These are phyloP conservation scores for Erythrophleum ivorense DNA, from an alignment of 331 rosid genomes.

Conservation along the genomic window DNA sequence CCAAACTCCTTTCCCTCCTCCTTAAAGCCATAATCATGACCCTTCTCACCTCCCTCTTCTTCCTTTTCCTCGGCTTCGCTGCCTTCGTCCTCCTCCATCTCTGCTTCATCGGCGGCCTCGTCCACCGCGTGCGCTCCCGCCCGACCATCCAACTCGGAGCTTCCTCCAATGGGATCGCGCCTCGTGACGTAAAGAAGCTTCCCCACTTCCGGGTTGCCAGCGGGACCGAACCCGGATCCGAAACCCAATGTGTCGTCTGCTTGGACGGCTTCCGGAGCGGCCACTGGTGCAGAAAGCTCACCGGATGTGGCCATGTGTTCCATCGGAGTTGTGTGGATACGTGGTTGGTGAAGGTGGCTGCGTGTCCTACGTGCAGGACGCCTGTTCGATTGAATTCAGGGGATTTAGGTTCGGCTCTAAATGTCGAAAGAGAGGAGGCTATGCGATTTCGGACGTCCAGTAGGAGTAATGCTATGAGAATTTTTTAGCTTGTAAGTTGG, in stretches of 20 bases:
- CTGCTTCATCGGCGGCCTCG: conserved; percentile 62
- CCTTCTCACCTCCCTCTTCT: conserved; percentile 76
- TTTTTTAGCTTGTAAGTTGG: conserved; percentile 46
- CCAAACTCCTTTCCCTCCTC: conserved; percentile 63
- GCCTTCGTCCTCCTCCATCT: conserved; percentile 66
- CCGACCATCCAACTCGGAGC: conserved; percentile 5
- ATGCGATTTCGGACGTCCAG: conserved; percentile 39
- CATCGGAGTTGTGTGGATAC: conserved; percentile 77
- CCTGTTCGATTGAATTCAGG: conserved; percentile 54
- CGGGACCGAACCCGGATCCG: conserved; percentile 37
- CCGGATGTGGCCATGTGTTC: conserved; percentile 68
- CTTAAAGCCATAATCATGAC: conserved; percentile 79
- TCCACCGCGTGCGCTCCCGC: conserved; percentile 66
- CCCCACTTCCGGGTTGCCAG: conserved; percentile 57
- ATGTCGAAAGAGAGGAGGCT: conserved; percentile 35
- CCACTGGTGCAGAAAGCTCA: conserved; percentile 79
- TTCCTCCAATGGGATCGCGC: conserved; percentile 46
- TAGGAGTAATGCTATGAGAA: conserved; percentile 40
- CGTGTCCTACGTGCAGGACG: conserved; percentile 84
- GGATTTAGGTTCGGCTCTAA: neutral
- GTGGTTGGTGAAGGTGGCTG: conserved; percentile 76
- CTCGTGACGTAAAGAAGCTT: conserved; percentile 57
- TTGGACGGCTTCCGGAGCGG: conserved; percentile 64
- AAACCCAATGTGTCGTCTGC: conserved; percentile 71
- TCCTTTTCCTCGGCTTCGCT: conserved; percentile 80